phyloP scores from a whole-genome alignment of 176 grass and related monocot genomes.

The Avena insularis region DNA sequence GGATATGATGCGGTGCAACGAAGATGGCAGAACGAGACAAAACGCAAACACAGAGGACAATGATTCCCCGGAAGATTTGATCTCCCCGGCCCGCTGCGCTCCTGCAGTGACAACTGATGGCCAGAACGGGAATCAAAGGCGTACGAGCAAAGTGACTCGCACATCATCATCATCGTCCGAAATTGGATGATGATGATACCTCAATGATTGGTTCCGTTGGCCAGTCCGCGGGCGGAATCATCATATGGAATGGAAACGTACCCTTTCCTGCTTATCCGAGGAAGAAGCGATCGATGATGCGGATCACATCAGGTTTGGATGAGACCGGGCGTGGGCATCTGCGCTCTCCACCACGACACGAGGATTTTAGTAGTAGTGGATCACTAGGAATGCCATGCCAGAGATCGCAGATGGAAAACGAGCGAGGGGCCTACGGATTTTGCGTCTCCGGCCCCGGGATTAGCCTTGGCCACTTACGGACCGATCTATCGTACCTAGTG shows the following conservation, averaged over 20 bases:
- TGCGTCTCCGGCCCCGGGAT: background rate
- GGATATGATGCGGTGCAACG: constrained; percentile 34
- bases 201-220: constrained; percentile 36
- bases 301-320: constrained; percentile 4
- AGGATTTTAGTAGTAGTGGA: background rate
- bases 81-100: background rate
- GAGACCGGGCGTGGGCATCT: background rate
- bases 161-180: background rate
- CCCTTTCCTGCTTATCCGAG: constrained; percentile 29
- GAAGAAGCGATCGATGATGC: background rate
- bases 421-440: background rate
- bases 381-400: background rate
- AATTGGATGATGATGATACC: constrained; percentile 20
- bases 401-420: constrained; percentile 21
- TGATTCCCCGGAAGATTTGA: constrained; percentile 37
- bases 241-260: constrained; percentile 1
- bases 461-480: constrained; percentile 48
- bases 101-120: constrained; percentile 22
- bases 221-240: background rate
- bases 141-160: constrained; percentile 6
- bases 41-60: constrained; percentile 4
- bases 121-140: background rate
- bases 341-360: background rate
- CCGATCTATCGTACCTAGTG: too few species aligned
- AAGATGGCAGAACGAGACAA: constrained; percentile 31